A percentile compares a stretch with the other conserved stretches of the same genome.
Conservation (phyloP, 1,139 yeast genomes). For the Scheffersomyces stambukii region DNA sequence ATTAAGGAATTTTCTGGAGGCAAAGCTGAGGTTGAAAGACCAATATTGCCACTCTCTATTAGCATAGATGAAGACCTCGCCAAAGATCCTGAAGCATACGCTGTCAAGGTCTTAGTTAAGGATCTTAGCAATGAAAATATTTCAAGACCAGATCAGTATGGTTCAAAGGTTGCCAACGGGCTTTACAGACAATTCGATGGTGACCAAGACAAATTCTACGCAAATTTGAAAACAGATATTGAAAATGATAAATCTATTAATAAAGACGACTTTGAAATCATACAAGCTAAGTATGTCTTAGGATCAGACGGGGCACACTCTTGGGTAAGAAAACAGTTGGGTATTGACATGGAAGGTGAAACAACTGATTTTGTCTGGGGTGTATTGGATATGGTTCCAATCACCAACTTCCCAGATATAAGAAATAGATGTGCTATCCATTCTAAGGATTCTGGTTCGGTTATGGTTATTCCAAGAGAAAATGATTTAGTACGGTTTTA, state of each 20-base stretch:
- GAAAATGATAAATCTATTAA: constrained; percentile 7
- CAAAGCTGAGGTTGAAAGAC: constrained; percentile 19
- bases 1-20: constrained; percentile 22
- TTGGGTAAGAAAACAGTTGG: constrained; percentile 26
- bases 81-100: constrained; percentile 19
- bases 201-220: constrained; percentile 16
- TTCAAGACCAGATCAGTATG: constrained; percentile 21
- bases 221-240: constrained; percentile 6
- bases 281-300: constrained; percentile 28
- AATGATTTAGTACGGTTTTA: constrained; percentile 27
- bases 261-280: constrained; percentile 10
- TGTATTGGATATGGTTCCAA: constrained; percentile 30
- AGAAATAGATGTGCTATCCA: constrained; percentile 30
- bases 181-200: constrained; percentile 27
- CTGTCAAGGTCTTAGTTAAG: constrained; percentile 20
- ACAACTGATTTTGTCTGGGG: constrained; percentile 35
- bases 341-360: constrained; percentile 27
- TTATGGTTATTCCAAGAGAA: constrained; percentile 33
- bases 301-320: constrained; percentile 38
- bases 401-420: constrained; percentile 34
- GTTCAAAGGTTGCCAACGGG: constrained; percentile 20
- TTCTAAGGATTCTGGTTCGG: constrained; percentile 25
- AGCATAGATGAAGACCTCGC: constrained; percentile 17
- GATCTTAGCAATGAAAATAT: constrained; percentile 10
- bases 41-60: constrained; percentile 19